Evolutionary conservation across 495 filamentous ascomycete genomes (phyloP), one percentile per base, ranked within the genome.

Genomic region (Clavariopsis aquatica): DNA sequence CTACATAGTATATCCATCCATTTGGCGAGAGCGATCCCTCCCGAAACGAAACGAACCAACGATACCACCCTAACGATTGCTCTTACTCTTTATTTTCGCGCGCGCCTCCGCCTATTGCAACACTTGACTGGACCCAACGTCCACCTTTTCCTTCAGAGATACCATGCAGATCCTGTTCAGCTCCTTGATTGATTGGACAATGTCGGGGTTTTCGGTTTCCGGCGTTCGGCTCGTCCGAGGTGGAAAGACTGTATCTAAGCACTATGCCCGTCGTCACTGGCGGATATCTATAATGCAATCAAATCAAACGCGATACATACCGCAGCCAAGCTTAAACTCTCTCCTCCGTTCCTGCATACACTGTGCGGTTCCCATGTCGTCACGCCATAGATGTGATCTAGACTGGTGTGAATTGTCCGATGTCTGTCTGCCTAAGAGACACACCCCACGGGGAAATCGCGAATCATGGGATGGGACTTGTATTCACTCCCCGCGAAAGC

Each of bases 241-340:
- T 17, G 29, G 59, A 19, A 54, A 54, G 59, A 53, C 49, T 62
- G 59, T 62, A 54, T 26, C 59, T 54, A 62, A 49, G 57, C 57
- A 34, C 28, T 46, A 19, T n/a, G 19, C n/a, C 19, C 17, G 19
- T 49, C 23, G 10, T 13, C 10, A 31, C 15, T 38, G 38, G 38
- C 38, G 15, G 8, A n/a, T 43, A 43, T 43, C 31, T 36, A 36
- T 36, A 36, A 36, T 36, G 6, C n/a, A n/a, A 34, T 6, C 12
- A 34, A 7, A 43, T 17, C 38, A 17, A 43, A 43, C 38, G 38
- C 15, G 12, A 8, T n/a, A 17, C 38, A 43, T 43, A 43, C 5
- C 15, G n/a, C n/a, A 9, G 38, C 13, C 38, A 34, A 6, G 5
- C 31, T 34, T 6, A 5, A 6, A 6, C 31, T 6, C n/a, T n/a